Evolutionary conservation across 192 early-diverging fungal species (phyloP).

Genomic region (Dispira parvispora): DNA sequence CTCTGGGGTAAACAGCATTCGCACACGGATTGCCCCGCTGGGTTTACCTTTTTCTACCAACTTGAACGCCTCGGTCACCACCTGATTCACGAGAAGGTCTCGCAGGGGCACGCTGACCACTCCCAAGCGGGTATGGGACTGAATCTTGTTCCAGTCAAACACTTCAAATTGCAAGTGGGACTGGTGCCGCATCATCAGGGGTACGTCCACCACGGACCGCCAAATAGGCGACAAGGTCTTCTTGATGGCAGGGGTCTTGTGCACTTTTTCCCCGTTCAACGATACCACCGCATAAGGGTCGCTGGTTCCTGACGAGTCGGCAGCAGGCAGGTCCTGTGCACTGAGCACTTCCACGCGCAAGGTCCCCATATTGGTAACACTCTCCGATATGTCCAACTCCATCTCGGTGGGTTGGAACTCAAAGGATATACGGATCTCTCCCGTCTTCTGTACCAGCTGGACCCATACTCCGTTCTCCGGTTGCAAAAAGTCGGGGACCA

Average conservation of each 20-base stretch:
- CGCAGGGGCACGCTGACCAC: constrained; percentile 29
- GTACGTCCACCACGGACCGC: constrained; percentile 44
- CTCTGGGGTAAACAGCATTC: constrained; percentile 41
- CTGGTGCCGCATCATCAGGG: constrained; percentile 34
- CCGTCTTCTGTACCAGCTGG: constrained; percentile 27
- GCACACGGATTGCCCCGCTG: constrained; percentile 30
- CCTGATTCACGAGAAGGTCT: constrained; percentile 31
- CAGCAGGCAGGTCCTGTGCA: constrained; percentile 41
- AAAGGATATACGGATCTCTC: constrained; percentile 22
- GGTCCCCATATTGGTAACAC: constrained; percentile 41
- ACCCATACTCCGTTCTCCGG: constrained; percentile 28
- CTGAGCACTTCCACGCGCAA: constrained; percentile 38
- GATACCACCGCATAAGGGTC: constrained; percentile 56
- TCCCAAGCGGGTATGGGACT: constrained; percentile 41
- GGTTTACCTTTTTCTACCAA: constrained; percentile 16
- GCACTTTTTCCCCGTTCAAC: constrained; percentile 43
- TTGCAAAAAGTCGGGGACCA: constrained; percentile 24
- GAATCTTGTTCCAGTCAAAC: constrained; percentile 68
- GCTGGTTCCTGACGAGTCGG: constrained; percentile 50
- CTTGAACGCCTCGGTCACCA: constrained; percentile 25
- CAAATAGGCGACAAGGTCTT: constrained; percentile 58
- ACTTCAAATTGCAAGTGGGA: constrained; percentile 42
- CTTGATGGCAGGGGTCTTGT: constrained; percentile 50
- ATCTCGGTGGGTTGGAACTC: constrained; percentile 28
- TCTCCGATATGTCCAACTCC: constrained; percentile 23